These are phyloP conservation scores for Drosera spatulata DNA, from an alignment of 179 eudicot genomes.

Conservation along the genomic window DNA sequence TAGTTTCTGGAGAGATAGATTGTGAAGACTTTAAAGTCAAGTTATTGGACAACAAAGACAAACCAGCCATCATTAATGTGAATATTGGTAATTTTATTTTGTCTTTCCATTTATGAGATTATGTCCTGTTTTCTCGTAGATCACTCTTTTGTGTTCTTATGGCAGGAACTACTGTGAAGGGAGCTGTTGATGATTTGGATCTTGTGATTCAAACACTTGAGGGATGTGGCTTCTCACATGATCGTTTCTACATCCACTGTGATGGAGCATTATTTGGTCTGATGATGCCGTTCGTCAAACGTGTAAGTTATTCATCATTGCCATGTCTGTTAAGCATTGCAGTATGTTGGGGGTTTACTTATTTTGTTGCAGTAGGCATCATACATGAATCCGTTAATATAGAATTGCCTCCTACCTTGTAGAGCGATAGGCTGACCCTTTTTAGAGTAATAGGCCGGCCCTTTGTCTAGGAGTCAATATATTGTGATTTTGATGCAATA, in stretches of 20 bases:
- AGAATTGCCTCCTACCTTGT: too few species aligned
- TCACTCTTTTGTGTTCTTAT: neutral
- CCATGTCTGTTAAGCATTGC: neutral
- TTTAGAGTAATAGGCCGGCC: too few species aligned
- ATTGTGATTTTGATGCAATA: too few species aligned
- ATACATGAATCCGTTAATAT: too few species aligned
- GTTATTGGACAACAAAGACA: conserved; percentile 58
- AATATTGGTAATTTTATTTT: conserved; percentile 37
- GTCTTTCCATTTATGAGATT: too few species aligned
- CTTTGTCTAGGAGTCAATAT: too few species aligned
- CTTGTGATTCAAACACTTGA: conserved; percentile 72
- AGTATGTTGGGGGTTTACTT: neutral
- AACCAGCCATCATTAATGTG: conserved; percentile 77
- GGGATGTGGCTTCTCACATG: conserved; percentile 61
- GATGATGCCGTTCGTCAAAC: conserved; percentile 82
- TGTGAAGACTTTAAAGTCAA: conserved; percentile 56
- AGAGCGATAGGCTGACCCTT: too few species aligned
- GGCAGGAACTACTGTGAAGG: conserved; percentile 81
- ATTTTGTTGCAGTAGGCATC: neutral
- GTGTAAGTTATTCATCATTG: conserved; percentile 18
- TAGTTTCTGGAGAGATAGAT: conserved; percentile 73
- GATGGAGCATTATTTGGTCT: conserved; percentile 90
- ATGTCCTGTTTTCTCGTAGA: neutral
- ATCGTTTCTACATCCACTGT: conserved; percentile 71
- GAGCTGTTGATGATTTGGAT: conserved; percentile 89